Base-by-base conservation (phyloP, 495 filamentous ascomycete genomes). In the Cryomyces minteri region DNA sequence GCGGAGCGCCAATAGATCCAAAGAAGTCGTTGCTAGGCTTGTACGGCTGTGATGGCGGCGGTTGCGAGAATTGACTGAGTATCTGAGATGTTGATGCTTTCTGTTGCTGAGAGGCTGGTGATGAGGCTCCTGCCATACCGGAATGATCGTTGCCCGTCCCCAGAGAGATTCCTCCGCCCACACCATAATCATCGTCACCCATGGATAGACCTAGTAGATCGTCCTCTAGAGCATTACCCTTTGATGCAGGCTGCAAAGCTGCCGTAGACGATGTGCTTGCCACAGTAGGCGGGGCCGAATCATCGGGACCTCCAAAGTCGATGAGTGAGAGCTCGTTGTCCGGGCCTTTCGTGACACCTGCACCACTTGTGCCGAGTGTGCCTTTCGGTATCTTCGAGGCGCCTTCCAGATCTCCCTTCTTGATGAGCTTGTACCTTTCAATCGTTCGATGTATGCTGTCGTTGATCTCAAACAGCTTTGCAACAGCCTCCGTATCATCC, bases 361-460 rank as follows among this genome's bases (percentile, higher is more conserved):
- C 79, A 9, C 63, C 63, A 41, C 71, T 76, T 4, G 72, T 77
- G 6, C 84, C 73, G 25, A 88, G 68, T 7, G 79, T 86, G n/a
- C 87, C 87, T 58, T 80, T 77, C 3, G 83, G 84, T 41, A 94
- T 81, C 58, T 72, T 80, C 18, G 76, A 75, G n/a, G 90, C 90
- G 11, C 71, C 88, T 53, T 92, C 83, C 32, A 93, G 56, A 59
- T 96, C 88, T 18, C 90, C 90, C 62, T 84, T 90, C 68, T 88
- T 96, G 48, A 93, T 73, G 39, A 95, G 67, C 66, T 82, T 92
- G 58, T 96, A 98, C 51, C 92, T 67, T 62, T 95, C 86, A 44
- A 96, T 82, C 1, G 90, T 96, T 46, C 88, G 78, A 57, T 95
- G 86, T 73, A 98, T 98, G 62, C 86, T 94, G 58, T 98, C 92